These are phyloP conservation scores for Aphelidium insulamus DNA, from an alignment of 371 early-diverging fungal genomes.

Conservation along the genomic window DNA sequence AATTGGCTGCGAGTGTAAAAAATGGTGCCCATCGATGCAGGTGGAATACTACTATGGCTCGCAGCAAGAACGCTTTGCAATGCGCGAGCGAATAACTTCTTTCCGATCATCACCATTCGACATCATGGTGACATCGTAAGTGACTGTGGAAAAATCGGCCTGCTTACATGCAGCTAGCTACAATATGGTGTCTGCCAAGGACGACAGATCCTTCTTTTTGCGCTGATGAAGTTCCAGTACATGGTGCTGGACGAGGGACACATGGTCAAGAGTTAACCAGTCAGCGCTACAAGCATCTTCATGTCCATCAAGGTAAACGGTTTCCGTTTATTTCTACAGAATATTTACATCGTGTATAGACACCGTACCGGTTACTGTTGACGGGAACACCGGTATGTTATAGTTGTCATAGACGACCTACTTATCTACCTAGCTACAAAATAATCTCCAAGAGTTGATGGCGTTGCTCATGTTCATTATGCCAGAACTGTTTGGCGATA, in stretches of 20 bases:
- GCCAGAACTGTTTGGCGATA: slow-evolving; percentile 55
- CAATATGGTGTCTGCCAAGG: slow-evolving; percentile 13
- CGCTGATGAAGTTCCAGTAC: slow-evolving; percentile 18
- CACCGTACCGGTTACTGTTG: slow-evolving; percentile 41
- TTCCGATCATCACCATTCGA: too few relatives aligned
- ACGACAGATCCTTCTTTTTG: slow-evolving; percentile 20
- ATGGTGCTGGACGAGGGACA: slow-evolving; percentile 92
- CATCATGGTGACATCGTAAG: slow-evolving; percentile 16
- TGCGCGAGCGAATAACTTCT: too few relatives aligned
- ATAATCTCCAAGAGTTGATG: slow-evolving; percentile 54
- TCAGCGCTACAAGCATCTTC: slow-evolving; percentile 48
- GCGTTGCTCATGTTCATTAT: slow-evolving; percentile 80
- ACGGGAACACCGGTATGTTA: slow-evolving; percentile 34
- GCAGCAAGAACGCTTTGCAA: slow-evolving; percentile 30
- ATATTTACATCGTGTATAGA: too few relatives aligned
- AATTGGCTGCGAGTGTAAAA: slow-evolving; percentile 74
- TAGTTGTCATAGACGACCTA: neutral
- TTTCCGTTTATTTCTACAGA: slow-evolving; percentile 7
- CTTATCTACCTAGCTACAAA: slow-evolving; percentile 51
- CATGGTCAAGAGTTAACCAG: slow-evolving; percentile 67
- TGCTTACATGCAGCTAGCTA: slow-evolving; percentile 4
- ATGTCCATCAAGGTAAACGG: slow-evolving; percentile 35
- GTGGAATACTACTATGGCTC: slow-evolving; percentile 49
- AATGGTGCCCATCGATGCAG: slow-evolving; percentile 39
- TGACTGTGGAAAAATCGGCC: neutral